A percentile compares a stretch with the other conserved stretches of the same genome.
phyloP scores from a whole-genome alignment of 495 filamentous ascomycete species.

The Jackrogersella multiformis region DNA sequence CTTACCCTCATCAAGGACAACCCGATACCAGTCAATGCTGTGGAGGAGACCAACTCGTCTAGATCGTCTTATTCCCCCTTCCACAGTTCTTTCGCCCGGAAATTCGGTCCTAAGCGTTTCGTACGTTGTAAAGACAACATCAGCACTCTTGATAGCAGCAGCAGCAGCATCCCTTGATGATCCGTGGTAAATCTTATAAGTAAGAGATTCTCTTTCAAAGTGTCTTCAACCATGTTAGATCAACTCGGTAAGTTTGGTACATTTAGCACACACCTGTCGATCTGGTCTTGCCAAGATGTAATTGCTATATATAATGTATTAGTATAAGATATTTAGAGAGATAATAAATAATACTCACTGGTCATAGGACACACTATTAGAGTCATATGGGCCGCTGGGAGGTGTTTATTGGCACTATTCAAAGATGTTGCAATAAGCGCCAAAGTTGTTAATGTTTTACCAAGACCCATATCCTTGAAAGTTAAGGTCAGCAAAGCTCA shows the following conservation, averaged over 20 bases:
- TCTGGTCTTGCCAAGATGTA: slow-evolving; percentile 45
- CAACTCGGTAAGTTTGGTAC: background rate
- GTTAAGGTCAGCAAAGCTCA: background rate
- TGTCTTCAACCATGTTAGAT: slow-evolving; percentile 32
- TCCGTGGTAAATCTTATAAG: slow-evolving; percentile 51
- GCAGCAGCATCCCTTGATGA: slow-evolving; percentile 23
- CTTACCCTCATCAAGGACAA: slow-evolving; percentile 59
- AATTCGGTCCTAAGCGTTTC: slow-evolving; percentile 48
- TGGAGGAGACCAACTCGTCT: slow-evolving; percentile 29
- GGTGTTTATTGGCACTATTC: background rate
- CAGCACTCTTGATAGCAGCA: slow-evolving; percentile 36
- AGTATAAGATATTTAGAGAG: background rate
- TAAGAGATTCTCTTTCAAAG: slow-evolving; percentile 35
- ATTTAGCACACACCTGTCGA: slow-evolving; percentile 34
- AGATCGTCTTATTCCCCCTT: background rate
- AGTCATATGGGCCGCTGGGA: background rate
- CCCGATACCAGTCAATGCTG: slow-evolving; percentile 50
- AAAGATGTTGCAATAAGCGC: slow-evolving; percentile 18
- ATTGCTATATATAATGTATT: slow-evolving; percentile 18
- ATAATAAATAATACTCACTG: background rate
- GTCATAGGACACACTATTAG: slow-evolving; percentile 22
- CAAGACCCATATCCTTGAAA: slow-evolving; percentile 29
- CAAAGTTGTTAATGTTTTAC: slow-evolving; percentile 22
- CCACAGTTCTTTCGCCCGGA: background rate
- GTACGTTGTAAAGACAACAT: slow-evolving; percentile 57